These are phyloP conservation scores for Annulohypoxylon stygium DNA, from an alignment of 495 filamentous ascomycete species.

Conservation along the genomic window DNA sequence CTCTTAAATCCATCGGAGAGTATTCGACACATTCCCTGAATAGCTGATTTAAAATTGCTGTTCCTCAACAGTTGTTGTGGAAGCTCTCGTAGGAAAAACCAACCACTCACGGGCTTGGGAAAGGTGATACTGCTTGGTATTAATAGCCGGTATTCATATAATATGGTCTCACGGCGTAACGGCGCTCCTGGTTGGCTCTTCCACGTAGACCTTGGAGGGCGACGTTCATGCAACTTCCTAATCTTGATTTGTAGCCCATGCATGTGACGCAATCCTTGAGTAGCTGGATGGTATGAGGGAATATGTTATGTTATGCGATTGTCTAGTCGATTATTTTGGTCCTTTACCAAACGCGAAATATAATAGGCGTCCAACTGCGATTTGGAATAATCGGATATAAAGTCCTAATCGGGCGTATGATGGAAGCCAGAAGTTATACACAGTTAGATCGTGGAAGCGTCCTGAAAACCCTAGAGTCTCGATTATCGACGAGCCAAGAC, in stretches of 20 bases:
- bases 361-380: neutral
- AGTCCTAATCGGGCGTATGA: constrained; percentile 11
- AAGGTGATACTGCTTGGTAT: neutral
- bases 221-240: constrained; percentile 8
- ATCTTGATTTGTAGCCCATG: constrained; percentile 21
- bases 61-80: neutral
- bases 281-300: neutral
- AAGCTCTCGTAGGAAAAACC: neutral
- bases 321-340: neutral
- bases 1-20: neutral
- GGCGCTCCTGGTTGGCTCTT: neutral
- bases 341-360: neutral
- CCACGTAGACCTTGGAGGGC: neutral
- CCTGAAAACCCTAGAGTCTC: constrained; percentile 23
- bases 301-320: neutral
- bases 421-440: constrained; percentile 31
- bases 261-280: constrained; percentile 3
- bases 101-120: neutral
- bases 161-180: neutral
- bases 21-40: constrained; percentile 1
- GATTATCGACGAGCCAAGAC: constrained; percentile 10
- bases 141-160: neutral
- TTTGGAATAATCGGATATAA: neutral
- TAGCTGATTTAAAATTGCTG: constrained; percentile 5
- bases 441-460: constrained; percentile 19